Evolutionary conservation across 108 stramenopile species (phyloP).

Genomic region (Licmophora abbreviata): DNA sequence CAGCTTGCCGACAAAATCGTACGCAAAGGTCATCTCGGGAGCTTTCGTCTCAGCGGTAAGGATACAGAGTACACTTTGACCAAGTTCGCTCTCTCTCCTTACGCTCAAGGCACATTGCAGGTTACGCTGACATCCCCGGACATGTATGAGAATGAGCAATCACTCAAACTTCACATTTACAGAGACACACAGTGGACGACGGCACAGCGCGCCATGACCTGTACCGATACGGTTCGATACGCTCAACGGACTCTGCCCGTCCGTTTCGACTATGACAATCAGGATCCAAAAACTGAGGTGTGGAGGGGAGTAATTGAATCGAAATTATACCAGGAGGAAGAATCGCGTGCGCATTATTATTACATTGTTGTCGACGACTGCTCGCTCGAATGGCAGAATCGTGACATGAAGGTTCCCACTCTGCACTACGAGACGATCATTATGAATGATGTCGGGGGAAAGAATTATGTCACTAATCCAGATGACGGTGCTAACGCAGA

Average conservation of each 20-base stretch:
- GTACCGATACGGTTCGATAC: slow-evolving; percentile 42
- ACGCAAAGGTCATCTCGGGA: too few relatives aligned
- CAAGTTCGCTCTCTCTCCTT: slow-evolving; percentile 56
- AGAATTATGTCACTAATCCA: slow-evolving; percentile 1
- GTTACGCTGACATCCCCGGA: slow-evolving; percentile 18
- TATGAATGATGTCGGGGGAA: slow-evolving; percentile 13
- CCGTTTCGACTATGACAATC: slow-evolving; percentile 21
- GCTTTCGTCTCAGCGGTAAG: slow-evolving; percentile 52
- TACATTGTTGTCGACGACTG: slow-evolving; percentile 77
- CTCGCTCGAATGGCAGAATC: slow-evolving; percentile 50
- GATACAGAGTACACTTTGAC: slow-evolving; percentile 57
- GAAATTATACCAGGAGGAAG: slow-evolving; percentile 16
- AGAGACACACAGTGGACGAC: slow-evolving; percentile 58
- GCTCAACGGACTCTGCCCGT: slow-evolving; percentile 22
- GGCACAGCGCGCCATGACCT: slow-evolving; percentile 35
- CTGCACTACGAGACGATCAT: slow-evolving; percentile 40
- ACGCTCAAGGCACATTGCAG: slow-evolving; percentile 17
- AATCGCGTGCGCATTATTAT: slow-evolving; percentile 48
- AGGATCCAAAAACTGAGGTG: slow-evolving; percentile 10
- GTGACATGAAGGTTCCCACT: slow-evolving; percentile 45
- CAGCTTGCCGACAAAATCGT: too few relatives aligned
- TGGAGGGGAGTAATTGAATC: slow-evolving; percentile 20
- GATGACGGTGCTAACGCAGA: background rate
- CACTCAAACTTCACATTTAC: slow-evolving; percentile 39
- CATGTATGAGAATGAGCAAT: slow-evolving; percentile 50